Conservation (phyloP, 371 early-diverging fungal genomes). For the Circinella umbellata region DNA sequence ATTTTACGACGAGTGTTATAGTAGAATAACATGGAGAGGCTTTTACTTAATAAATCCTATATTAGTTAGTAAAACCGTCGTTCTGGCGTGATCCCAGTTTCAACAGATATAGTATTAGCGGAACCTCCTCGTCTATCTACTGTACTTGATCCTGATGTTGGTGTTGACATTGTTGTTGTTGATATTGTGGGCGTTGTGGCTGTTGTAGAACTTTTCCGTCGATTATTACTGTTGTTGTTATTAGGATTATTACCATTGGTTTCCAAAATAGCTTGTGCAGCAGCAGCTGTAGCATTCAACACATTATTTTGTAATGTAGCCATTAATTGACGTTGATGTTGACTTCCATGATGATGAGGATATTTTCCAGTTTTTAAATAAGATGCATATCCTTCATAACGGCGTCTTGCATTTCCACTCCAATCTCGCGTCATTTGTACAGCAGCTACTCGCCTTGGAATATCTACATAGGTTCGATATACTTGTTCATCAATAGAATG, state of each 20-base stretch:
- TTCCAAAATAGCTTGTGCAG: constrained; percentile 10
- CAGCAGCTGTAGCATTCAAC: constrained; percentile 15
- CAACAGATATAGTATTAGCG: background rate
- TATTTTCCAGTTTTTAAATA: constrained; percentile 49
- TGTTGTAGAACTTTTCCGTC: background rate
- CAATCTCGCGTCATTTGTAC: constrained; percentile 44
- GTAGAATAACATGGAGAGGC: too few relatives aligned
- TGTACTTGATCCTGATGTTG: too few relatives aligned
- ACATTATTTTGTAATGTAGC: constrained; percentile 14
- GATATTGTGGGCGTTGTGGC: too few relatives aligned
- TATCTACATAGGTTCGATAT: constrained; percentile 50
- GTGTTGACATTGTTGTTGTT: too few relatives aligned
- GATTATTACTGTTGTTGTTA: background rate
- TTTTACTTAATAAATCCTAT: too few relatives aligned
- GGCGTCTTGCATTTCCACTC: constrained; percentile 39
- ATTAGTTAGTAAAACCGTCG: background rate
- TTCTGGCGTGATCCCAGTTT: background rate
- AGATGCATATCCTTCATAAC: constrained; percentile 55
- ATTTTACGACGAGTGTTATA: too few relatives aligned
- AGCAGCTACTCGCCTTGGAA: constrained; percentile 50
- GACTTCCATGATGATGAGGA: constrained; percentile 13
- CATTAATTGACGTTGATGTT: constrained; percentile 4
- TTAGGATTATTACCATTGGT: background rate
- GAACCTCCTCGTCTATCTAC: background rate
- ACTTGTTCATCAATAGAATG: constrained; percentile 52